A percentile compares a stretch with the other conserved stretches of the same genome.
Evolutionary conservation across 495 filamentous ascomycete species (phyloP).

Genomic region (Penicillium cosmopolitanum): DNA sequence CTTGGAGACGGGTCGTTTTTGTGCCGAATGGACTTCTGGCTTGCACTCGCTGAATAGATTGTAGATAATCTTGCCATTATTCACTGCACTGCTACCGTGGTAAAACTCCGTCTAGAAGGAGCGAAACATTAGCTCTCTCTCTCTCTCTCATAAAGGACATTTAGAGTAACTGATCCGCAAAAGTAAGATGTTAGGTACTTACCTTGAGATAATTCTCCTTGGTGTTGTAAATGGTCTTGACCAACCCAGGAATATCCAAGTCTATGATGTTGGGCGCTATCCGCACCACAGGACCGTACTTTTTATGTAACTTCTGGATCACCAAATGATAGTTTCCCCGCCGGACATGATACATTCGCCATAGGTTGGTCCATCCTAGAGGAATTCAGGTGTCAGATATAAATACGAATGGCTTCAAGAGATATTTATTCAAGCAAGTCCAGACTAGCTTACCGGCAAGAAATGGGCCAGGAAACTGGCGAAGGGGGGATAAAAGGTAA

Average conservation of each 20-base stretch:
- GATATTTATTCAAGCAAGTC: background rate
- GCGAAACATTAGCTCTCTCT: too few species aligned
- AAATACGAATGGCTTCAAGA: background rate
- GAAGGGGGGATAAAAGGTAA: slow-evolving; percentile 32
- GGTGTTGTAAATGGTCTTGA: slow-evolving; percentile 31
- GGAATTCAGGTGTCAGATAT: background rate
- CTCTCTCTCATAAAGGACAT: too few species aligned
- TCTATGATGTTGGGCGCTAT: slow-evolving; percentile 38
- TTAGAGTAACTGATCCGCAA: too few species aligned
- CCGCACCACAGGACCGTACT: slow-evolving; percentile 38
- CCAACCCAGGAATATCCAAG: slow-evolving; percentile 29
- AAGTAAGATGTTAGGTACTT: background rate
- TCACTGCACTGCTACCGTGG: slow-evolving; percentile 34
- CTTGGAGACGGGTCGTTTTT: slow-evolving; percentile 42
- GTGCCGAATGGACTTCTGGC: slow-evolving; percentile 29
- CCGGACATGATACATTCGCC: slow-evolving; percentile 34
- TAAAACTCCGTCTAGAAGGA: slow-evolving; percentile 43
- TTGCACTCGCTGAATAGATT: slow-evolving; percentile 38
- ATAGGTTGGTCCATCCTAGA: slow-evolving; percentile 40
- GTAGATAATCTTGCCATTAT: slow-evolving; percentile 39
- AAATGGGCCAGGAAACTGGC: slow-evolving; percentile 38
- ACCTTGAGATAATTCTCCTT: slow-evolving; percentile 31
- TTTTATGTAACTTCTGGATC: slow-evolving; percentile 39
- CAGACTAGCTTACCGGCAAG: slow-evolving; percentile 30
- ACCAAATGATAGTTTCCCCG: slow-evolving; percentile 33